These are phyloP conservation scores for Yamadazyma scolyti DNA, from an alignment of 805 yeast species.

Conservation along the genomic window DNA sequence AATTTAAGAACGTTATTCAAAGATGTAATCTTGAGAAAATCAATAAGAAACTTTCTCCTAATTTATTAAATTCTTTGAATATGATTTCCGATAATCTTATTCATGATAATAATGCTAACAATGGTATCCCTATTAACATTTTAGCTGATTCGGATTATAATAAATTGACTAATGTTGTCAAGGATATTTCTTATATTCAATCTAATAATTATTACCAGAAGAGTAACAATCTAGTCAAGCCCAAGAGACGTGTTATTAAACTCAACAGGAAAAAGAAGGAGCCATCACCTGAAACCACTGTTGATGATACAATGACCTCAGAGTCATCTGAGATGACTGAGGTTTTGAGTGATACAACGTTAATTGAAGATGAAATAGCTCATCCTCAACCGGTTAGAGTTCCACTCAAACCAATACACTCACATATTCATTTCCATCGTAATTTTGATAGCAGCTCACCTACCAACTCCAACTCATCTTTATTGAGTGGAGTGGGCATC, in stretches of 20 bases:
- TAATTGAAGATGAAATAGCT: slow-evolving; percentile 6
- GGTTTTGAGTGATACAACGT: slow-evolving; percentile 5
- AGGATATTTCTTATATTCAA: slow-evolving; percentile 45
- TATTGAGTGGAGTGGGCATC: slow-evolving; percentile 31
- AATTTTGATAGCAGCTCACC: slow-evolving; percentile 11
- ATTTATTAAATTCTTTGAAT: slow-evolving; percentile 32
- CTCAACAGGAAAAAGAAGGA: slow-evolving; percentile 16
- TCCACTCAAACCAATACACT: slow-evolving; percentile 12
- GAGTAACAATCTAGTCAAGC: slow-evolving; percentile 23
- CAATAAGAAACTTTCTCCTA: slow-evolving; percentile 36
- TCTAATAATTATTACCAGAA: slow-evolving; percentile 36
- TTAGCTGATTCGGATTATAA: slow-evolving; percentile 23
- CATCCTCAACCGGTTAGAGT: slow-evolving; percentile 14
- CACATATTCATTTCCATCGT: slow-evolving; percentile 17
- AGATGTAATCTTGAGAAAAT: slow-evolving; percentile 47
- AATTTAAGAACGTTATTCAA: slow-evolving; percentile 54
- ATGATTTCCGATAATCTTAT: slow-evolving; percentile 14
- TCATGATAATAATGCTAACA: slow-evolving; percentile 15
- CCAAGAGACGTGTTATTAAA: slow-evolving; percentile 42
- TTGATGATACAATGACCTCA: not conserved
- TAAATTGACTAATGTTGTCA: slow-evolving; percentile 33
- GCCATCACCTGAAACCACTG: not conserved
- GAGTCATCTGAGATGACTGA: slow-evolving; percentile 3
- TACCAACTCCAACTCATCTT: slow-evolving; percentile 14
- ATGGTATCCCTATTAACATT: slow-evolving; percentile 39